These are phyloP conservation scores for Acanthamoeba sp. DNA, from an alignment of 208 protist genomes.

Conservation along the genomic window DNA sequence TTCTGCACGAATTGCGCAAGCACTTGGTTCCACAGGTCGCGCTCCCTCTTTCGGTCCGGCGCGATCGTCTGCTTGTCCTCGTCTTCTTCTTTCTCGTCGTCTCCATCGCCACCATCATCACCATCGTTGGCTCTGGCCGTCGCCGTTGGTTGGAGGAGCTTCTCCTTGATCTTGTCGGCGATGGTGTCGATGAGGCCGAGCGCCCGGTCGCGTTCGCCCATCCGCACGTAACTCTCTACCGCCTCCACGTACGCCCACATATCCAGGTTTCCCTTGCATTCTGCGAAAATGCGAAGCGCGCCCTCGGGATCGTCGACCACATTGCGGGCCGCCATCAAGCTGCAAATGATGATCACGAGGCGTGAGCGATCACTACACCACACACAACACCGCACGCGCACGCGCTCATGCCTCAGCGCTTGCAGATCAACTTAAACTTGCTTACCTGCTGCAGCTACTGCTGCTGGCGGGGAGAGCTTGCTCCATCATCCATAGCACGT, in stretches of 20 bases:
- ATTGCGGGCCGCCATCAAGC: constrained; percentile 18
- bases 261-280: neutral
- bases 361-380: neutral
- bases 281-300: neutral
- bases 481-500: neutral
- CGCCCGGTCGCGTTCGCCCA: neutral
- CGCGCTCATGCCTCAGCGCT: too few species aligned
- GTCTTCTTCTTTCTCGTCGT: neutral
- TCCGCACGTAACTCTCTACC: neutral
- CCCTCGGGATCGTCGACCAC: neutral
- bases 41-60: neutral
- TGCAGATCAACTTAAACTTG: too few species aligned
- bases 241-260: constrained; percentile 21
- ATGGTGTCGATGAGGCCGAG: neutral
- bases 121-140: neutral
- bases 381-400: neutral
- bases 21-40: constrained; percentile 15
- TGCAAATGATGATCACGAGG: neutral
- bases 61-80: neutral
- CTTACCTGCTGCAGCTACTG: neutral
- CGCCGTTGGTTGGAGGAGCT: neutral
- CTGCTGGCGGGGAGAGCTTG: neutral
- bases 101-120: neutral
- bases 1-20: neutral
- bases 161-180: neutral